These are phyloP conservation scores for Alloascoidea africana DNA, from an alignment of 805 yeast genomes.

Conservation along the genomic window DNA sequence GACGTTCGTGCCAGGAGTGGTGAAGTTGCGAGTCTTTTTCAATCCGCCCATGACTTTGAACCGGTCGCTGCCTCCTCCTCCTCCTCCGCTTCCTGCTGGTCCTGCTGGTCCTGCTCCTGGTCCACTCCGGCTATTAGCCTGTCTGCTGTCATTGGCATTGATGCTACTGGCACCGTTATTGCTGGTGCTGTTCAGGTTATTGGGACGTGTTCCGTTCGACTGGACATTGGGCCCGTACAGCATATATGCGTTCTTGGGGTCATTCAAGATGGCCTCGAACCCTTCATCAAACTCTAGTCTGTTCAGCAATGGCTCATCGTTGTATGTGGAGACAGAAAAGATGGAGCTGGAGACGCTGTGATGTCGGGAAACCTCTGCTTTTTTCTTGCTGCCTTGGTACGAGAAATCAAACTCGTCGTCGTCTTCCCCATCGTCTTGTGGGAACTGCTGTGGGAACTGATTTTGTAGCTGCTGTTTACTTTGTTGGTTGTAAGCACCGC, in stretches of 20 bases:
- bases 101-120: too few species aligned
- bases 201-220: too few species aligned
- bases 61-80: conserved; percentile 10
- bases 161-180: conserved; percentile 1
- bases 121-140: background rate
- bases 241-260: conserved; percentile 1
- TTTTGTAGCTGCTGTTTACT: too few species aligned
- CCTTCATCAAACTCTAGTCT: conserved; percentile 1
- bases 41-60: background rate
- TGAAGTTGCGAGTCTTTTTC: background rate
- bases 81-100: conserved; percentile 4
- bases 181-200: background rate
- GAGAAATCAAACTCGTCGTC: background rate
- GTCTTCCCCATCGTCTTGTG: too few species aligned
- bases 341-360: background rate
- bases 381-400: background rate
- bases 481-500: too few species aligned
- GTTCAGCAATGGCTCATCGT: conserved; percentile 1
- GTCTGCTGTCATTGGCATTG: background rate
- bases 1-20: background rate
- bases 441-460: too few species aligned
- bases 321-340: background rate
- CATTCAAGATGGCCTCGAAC: background rate
- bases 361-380: background rate
- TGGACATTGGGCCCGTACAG: conserved; percentile 1